These are phyloP conservation scores for Tricholoma sp. DNA, from an alignment of 768 basidiomycete species.

Conservation along the genomic window DNA sequence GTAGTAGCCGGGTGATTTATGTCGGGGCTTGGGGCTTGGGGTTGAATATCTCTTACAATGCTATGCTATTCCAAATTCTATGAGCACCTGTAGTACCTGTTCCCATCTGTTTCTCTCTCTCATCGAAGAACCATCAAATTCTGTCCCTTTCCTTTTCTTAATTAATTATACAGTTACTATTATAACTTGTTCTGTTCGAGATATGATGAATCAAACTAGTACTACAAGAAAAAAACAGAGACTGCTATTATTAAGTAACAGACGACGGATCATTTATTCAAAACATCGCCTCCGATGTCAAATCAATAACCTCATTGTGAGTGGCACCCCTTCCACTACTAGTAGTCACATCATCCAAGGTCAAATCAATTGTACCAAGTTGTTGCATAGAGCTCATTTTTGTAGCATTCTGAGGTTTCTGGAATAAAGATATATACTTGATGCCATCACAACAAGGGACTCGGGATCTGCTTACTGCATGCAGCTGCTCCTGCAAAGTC, in stretches of 20 bases:
- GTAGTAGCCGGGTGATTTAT: background rate
- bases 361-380: background rate
- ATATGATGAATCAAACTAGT: background rate
- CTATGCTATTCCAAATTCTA: background rate
- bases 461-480: background rate
- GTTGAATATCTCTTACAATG: no score
- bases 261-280: background rate
- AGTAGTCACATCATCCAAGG: background rate
- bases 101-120: background rate
- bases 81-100: background rate
- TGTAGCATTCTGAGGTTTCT: background rate
- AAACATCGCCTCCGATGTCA: background rate
- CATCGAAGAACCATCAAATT: no score
- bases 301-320: background rate
- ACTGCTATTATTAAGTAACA: background rate
- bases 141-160: background rate
- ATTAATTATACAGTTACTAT: background rate
- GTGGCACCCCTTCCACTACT: background rate
- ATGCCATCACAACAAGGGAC: background rate
- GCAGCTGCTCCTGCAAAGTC: background rate
- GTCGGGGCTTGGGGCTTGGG: background rate
- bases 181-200: background rate
- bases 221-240: background rate
- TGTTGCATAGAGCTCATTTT: background rate
- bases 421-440: background rate